A percentile compares a stretch with the other conserved stretches of the same genome.
phyloP scores from a whole-genome alignment of 441 rosid genomes.

The Eruca vesicaria region DNA sequence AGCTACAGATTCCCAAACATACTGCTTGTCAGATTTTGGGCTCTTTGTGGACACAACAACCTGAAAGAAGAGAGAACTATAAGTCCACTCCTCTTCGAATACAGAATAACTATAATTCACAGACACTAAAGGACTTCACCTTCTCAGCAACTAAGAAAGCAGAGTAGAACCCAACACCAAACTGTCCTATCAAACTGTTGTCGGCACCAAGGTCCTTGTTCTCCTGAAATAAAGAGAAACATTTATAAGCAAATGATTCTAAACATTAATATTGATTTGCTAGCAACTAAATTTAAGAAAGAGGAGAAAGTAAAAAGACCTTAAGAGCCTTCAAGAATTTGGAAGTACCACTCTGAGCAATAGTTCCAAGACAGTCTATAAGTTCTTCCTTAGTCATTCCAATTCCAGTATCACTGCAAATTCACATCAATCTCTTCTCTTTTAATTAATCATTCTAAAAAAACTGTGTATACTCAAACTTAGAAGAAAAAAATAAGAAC shows the following conservation, averaged over 20 bases:
- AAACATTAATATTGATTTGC: not conserved
- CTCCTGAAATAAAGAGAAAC: conserved; percentile 51
- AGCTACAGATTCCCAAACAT: conserved; percentile 89
- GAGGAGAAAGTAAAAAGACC: conserved; percentile 37
- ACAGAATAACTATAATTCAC: not conserved
- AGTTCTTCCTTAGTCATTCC: conserved; percentile 98
- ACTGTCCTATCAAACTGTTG: conserved; percentile 87
- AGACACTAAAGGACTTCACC: conserved; percentile 40
- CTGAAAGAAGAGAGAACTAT: conserved; percentile 36
- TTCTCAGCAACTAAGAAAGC: conserved; percentile 95
- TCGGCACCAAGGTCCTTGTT: conserved; percentile 89
- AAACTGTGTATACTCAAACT: not conserved
- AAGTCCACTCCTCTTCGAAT: conserved; percentile 4
- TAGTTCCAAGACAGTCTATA: conserved; percentile 94
- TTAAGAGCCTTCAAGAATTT: conserved; percentile 84
- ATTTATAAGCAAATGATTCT: not conserved
- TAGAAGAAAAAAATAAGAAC: not conserved
- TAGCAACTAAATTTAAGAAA: not conserved
- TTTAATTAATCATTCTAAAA: not conserved
- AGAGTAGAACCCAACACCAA: conserved; percentile 99
- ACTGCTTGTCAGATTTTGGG: conserved; percentile 90
- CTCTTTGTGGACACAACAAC: conserved; percentile 92
- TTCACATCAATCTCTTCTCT: not conserved
- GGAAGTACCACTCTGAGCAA: conserved; percentile 98
- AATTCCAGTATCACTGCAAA: conserved; percentile 87